Percentiles rank a stretch among this genome's conserved stretches.
Conservation (phyloP, 78 protist genomes). For the Dictyostelium purpureum region DNA sequence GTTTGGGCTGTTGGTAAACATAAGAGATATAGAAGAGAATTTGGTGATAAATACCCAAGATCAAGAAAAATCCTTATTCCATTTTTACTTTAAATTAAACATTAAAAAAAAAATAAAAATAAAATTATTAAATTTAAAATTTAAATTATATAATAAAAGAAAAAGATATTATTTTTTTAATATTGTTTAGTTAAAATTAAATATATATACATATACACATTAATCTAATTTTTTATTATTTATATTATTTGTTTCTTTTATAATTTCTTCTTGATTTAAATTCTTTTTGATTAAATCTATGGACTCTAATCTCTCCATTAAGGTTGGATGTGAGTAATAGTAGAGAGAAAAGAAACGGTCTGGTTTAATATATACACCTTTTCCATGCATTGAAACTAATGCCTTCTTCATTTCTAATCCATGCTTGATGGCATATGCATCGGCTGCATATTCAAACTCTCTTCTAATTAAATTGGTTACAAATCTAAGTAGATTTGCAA, state of each 20-base stretch:
- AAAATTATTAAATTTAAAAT: neutral
- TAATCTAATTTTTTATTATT: neutral
- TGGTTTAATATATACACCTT: slow-evolving; percentile 53
- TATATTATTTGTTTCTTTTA: neutral
- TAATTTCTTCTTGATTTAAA: neutral
- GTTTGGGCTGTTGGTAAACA: slow-evolving; percentile 91
- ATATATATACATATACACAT: neutral
- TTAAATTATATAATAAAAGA: neutral
- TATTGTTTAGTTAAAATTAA: too few species aligned
- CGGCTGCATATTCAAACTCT: slow-evolving; percentile 74
- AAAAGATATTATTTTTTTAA: too few species aligned
- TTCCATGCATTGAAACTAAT: slow-evolving; percentile 55
- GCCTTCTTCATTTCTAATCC: slow-evolving; percentile 73
- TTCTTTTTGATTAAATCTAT: slow-evolving; percentile 33
- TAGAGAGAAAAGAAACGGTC: slow-evolving; percentile 58
- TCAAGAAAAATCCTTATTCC: slow-evolving; percentile 85
- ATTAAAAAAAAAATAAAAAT: neutral
- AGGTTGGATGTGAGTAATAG: slow-evolving; percentile 69
- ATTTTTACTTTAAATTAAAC: slow-evolving; percentile 79
- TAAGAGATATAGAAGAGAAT: slow-evolving; percentile 70
- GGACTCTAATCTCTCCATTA: slow-evolving; percentile 73
- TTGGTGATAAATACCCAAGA: slow-evolving; percentile 76
- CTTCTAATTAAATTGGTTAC: slow-evolving; percentile 61
- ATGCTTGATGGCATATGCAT: slow-evolving; percentile 53
- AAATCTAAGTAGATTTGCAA: slow-evolving; percentile 70